Evolutionary conservation across 495 filamentous ascomycete genomes (phyloP).

Genomic region (Glarea lozoyensis): DNA sequence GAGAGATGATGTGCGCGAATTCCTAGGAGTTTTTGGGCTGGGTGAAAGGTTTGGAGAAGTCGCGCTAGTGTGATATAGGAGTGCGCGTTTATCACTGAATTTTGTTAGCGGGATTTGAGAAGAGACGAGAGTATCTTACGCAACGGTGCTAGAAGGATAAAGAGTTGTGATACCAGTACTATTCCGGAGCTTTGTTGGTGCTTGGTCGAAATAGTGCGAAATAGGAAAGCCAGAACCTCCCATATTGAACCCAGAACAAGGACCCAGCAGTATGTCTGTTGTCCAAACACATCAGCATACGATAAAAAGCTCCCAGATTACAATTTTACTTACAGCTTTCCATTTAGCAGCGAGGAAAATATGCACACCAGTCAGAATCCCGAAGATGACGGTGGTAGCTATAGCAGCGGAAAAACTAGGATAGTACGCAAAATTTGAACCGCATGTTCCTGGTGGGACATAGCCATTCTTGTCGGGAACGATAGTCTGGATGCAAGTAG

Average conservation of each 20-base stretch:
- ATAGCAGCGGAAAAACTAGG: conserved; percentile 26
- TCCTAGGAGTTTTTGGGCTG: conserved; percentile 31
- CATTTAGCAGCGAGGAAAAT: conserved; percentile 30
- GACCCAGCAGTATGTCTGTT: conserved; percentile 44
- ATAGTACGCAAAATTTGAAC: conserved; percentile 31
- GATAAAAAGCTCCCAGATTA: neutral
- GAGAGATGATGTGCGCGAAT: conserved; percentile 39
- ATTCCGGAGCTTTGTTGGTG: conserved; percentile 28
- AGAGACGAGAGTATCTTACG: conserved; percentile 18
- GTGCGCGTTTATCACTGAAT: conserved; percentile 2
- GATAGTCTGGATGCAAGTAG: conserved; percentile 24
- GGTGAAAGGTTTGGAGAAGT: conserved; percentile 40
- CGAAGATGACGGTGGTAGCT: conserved; percentile 29
- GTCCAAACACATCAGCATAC: conserved; percentile 1
- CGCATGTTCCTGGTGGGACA: conserved; percentile 29
- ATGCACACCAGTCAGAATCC: conserved; percentile 27
- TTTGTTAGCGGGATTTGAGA: neutral
- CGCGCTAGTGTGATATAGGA: neutral
- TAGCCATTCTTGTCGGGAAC: conserved; percentile 31
- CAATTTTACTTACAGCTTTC: conserved; percentile 17
- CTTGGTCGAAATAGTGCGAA: conserved; percentile 25
- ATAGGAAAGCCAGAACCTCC: conserved; percentile 28
- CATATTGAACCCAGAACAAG: conserved; percentile 32
- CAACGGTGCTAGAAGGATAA: conserved; percentile 35
- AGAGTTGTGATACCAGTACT: conserved; percentile 20